Evolutionary conservation across 2,329 filamentous ascomycete species (phyloP).

Genomic region (Exophiala viscosa): DNA sequence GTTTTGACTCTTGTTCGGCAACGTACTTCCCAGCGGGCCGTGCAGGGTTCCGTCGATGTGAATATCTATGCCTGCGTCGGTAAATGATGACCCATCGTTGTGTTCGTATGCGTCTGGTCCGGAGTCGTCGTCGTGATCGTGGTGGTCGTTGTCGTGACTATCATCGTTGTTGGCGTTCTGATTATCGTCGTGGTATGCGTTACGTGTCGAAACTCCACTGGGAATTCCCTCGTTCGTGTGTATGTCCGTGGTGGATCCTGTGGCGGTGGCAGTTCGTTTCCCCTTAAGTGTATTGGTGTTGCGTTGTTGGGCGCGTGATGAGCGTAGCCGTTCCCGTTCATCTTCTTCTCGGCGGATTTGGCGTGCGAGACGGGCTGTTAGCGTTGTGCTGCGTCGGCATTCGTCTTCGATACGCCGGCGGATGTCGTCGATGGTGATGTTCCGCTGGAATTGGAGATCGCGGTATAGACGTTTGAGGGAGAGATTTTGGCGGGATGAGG

Average conservation of each 20-base stretch:
- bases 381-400: constrained; percentile 39
- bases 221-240: too few species aligned
- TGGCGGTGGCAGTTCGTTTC: too few species aligned
- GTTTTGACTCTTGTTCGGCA: neutral
- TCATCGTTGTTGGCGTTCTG: too few species aligned
- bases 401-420: constrained; percentile 64
- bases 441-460: constrained; percentile 72
- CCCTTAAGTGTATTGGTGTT: too few species aligned
- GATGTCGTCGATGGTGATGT: constrained; percentile 64
- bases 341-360: constrained; percentile 31
- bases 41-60: constrained; percentile 16
- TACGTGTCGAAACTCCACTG: too few species aligned
- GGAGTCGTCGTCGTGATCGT: neutral
- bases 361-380: constrained; percentile 13
- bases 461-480: constrained; percentile 70
- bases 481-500: constrained; percentile 57
- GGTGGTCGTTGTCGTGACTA: too few species aligned
- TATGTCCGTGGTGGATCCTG: too few species aligned
- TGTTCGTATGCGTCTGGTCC: too few species aligned
- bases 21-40: constrained; percentile 5
- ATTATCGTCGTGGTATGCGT: constrained; percentile 3
- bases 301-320: neutral
- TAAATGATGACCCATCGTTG: too few species aligned
- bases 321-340: constrained; percentile 20
- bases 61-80: too few species aligned